Conservation (phyloP, 345 rosid species). For the Eucalyptus cloeziana region DNA sequence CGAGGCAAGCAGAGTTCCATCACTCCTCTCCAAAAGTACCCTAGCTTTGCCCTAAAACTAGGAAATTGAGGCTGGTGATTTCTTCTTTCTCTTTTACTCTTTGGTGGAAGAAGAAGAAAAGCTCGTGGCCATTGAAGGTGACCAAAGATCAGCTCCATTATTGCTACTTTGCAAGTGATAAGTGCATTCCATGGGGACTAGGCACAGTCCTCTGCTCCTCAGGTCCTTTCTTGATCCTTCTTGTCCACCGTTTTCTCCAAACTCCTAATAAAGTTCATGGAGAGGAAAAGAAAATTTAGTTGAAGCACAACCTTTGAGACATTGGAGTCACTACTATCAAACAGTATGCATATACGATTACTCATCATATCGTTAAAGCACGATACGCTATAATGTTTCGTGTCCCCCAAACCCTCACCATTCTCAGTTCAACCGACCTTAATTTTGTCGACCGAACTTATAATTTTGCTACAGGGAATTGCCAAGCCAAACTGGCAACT, state of each 20-base stretch:
- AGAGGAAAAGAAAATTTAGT: neutral
- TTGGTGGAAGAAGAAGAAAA: neutral
- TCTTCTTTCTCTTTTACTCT: neutral
- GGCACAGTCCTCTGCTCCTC: conserved; percentile 77
- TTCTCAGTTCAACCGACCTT: neutral
- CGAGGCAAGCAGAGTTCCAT: neutral
- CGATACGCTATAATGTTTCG: neutral
- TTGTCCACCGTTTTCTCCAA: conserved; percentile 5
- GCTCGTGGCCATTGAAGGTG: conserved; percentile 40
- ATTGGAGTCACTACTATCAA: neutral
- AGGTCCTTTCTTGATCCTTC: conserved; percentile 17
- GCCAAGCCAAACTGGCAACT: neutral
- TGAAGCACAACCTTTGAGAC: neutral
- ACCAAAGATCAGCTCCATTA: conserved; percentile 92
- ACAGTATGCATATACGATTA: neutral
- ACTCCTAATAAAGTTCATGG: conserved; percentile 9
- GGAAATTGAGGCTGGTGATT: neutral
- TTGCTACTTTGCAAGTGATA: conserved; percentile 34
- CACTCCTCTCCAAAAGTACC: neutral
- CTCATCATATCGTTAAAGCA: neutral
- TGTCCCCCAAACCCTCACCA: neutral
- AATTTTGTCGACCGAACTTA: neutral
- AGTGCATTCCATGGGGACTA: conserved; percentile 55
- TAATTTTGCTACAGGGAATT: neutral
- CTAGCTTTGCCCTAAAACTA: neutral